Conservation (phyloP, 768 basidiomycete genomes). For the Podaxis rugospora region DNA sequence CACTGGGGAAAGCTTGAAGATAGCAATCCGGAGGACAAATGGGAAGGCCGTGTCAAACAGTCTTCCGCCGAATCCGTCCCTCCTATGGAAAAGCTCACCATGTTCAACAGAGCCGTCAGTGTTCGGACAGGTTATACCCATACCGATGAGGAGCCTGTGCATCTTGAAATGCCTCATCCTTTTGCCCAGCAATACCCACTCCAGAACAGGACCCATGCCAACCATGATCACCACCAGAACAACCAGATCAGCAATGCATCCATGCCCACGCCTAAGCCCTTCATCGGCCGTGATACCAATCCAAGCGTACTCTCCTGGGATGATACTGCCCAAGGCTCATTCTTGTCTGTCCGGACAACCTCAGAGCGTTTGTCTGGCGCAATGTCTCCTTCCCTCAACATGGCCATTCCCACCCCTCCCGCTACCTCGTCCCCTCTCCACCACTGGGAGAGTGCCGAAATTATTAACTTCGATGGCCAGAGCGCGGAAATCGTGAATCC, state of each 20-base stretch:
- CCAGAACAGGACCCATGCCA: slow-evolving; percentile 27
- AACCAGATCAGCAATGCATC: background rate
- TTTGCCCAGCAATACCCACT: slow-evolving; percentile 56
- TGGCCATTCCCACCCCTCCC: slow-evolving; percentile 60
- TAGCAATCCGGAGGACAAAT: slow-evolving; percentile 33
- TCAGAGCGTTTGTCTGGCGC: slow-evolving; percentile 25
- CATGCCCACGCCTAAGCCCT: slow-evolving; percentile 7
- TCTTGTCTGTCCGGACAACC: slow-evolving; percentile 5
- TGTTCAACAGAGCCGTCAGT: slow-evolving; percentile 65
- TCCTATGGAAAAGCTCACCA: slow-evolving; percentile 58
- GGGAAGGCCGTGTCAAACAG: slow-evolving; percentile 33
- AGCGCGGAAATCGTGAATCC: slow-evolving; percentile 29
- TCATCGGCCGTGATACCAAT: background rate
- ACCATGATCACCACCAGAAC: slow-evolving; percentile 27
- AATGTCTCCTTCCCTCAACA: slow-evolving; percentile 45
- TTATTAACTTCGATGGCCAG: slow-evolving; percentile 40
- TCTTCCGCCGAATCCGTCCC: slow-evolving; percentile 23
- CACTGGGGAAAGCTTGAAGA: slow-evolving; percentile 59
- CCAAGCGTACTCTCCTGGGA: slow-evolving; percentile 3
- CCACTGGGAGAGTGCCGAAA: slow-evolving; percentile 69
- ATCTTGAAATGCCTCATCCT: slow-evolving; percentile 38
- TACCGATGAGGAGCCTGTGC: slow-evolving; percentile 38
- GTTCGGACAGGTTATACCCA: slow-evolving; percentile 48
- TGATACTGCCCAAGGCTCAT: slow-evolving; percentile 2
- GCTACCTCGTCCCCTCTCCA: slow-evolving; percentile 48